These are phyloP conservation scores for Sporisorium scitamineum DNA, from an alignment of 1,284 basidiomycete genomes.

Conservation along the genomic window DNA sequence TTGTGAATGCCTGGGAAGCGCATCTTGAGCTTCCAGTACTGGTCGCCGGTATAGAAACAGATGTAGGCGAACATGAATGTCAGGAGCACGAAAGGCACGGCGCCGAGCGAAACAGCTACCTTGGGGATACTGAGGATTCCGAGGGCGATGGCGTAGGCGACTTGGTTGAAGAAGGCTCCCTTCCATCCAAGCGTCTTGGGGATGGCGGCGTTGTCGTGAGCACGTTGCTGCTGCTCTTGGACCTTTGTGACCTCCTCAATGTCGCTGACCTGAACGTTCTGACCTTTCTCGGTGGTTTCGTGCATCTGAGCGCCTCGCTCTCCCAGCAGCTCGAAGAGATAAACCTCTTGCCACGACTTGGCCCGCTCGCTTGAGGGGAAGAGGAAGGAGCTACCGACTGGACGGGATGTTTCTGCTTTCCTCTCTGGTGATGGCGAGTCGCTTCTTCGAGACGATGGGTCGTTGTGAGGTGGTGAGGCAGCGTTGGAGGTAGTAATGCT, in stretches of 20 bases:
- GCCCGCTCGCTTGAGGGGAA: conserved; percentile 49
- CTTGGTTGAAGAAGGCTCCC: conserved; percentile 60
- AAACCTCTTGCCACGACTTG: conserved; percentile 51
- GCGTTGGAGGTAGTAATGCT: conserved; percentile 34
- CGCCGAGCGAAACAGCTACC: conserved; percentile 57
- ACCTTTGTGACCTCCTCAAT: conserved; percentile 41
- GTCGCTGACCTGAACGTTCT: conserved; percentile 45
- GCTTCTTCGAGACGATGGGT: conserved; percentile 18
- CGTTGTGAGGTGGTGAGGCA: conserved; percentile 9
- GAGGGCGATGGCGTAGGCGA: conserved; percentile 60
- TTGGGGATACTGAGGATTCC: conserved; percentile 60
- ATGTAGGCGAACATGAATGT: conserved; percentile 52
- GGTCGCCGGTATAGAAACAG: conserved; percentile 54
- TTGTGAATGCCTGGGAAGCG: conserved; percentile 60
- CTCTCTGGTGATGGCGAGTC: conserved; percentile 38
- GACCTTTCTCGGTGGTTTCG: conserved; percentile 39
- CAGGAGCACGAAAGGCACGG: conserved; percentile 58
- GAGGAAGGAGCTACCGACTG: conserved; percentile 44
- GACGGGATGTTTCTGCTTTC: conserved; percentile 19
- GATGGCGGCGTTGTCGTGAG: conserved; percentile 40
- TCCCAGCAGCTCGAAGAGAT: conserved; percentile 47
- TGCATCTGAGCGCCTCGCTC: conserved; percentile 37
- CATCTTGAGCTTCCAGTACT: conserved; percentile 58
- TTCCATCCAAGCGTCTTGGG: conserved; percentile 58
- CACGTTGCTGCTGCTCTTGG: conserved; percentile 19